These are phyloP conservation scores for Talaromyces sp. DNA, from an alignment of 2,329 filamentous ascomycete genomes.

Conservation along the genomic window DNA sequence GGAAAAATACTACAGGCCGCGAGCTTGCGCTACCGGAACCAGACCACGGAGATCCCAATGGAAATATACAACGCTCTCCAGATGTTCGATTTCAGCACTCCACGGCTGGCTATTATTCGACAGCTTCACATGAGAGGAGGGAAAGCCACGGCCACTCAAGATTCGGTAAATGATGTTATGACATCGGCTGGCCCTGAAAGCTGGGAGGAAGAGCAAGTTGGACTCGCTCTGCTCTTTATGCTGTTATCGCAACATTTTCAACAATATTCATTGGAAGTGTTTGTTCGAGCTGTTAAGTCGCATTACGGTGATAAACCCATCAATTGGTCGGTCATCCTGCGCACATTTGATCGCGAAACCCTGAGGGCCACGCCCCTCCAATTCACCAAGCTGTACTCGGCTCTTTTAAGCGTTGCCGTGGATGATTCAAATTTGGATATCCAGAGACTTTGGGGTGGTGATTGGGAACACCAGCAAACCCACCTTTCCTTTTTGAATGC, in stretches of 20 bases:
- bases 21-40: slow-evolving; percentile 63
- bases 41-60: slow-evolving; percentile 38
- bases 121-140: slow-evolving; percentile 69
- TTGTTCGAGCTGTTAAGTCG: slow-evolving; percentile 54
- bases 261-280: slow-evolving; percentile 62
- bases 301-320: slow-evolving; percentile 52
- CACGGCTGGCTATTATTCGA: slow-evolving; percentile 47
- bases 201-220: slow-evolving; percentile 75
- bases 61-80: slow-evolving; percentile 40
- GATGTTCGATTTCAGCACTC: slow-evolving; percentile 39
- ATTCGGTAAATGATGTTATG: slow-evolving; percentile 59
- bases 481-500: slow-evolving; percentile 92
- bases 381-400: slow-evolving; percentile 75
- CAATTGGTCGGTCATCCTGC: slow-evolving; percentile 66
- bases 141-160: slow-evolving; percentile 69
- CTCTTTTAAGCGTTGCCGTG: slow-evolving; percentile 65
- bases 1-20: slow-evolving; percentile 59
- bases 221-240: slow-evolving; percentile 69
- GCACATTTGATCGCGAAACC: slow-evolving; percentile 73
- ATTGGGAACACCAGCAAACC: slow-evolving; percentile 79
- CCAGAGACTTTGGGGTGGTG: slow-evolving; percentile 81
- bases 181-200: slow-evolving; percentile 54
- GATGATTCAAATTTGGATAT: slow-evolving; percentile 67
- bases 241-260: slow-evolving; percentile 58
- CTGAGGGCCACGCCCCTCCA: slow-evolving; percentile 72